Base-by-base conservation (phyloP, 495 filamentous ascomycete species). In the Xylaria bambusicola region DNA sequence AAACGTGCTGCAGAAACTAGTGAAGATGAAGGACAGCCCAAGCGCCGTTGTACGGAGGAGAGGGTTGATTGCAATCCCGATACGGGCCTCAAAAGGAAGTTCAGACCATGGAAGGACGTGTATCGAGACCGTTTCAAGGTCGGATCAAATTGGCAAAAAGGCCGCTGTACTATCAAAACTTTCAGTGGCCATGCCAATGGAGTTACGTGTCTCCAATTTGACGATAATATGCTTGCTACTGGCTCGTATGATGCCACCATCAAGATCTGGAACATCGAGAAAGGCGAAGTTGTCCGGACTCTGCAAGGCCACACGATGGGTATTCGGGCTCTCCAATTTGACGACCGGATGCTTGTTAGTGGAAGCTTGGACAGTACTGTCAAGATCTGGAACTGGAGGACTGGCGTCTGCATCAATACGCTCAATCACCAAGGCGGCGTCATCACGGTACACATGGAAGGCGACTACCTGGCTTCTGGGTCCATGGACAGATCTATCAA, bases 331-430 rank as follows among this genome's bases (percentile, higher is more conserved):
- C 82, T 99, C 18, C 92, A 96, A 70, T 97, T 97, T 68, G 93
- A 98, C 65, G 90, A 97, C 49, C 88, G 82, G 50, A 93, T 93
- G 71, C 80, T 97, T 49, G 92, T 96, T 68, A 93, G 88, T 36
- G 92, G 90, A 21, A 87, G 86, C 62, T 73, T 96, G 48, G 92
- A 97, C 36, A 51, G 73, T 21, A 95, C 84, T 17, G 74, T 99
- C 55, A 90, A 89, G 69, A 84, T 98, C 27, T 99, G 94, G 95
- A 96, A 98, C 64, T 98, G 93, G 92, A 82, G 88, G 40, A 97
- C 92, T 0, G 94, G 94, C 42, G 85, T 90, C 65, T 95, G 90
- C 67, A 81, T 97, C 42, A 89, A 88, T 13, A 96, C 86, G 1
- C 86, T 92, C 35, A 81, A 80, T 4, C 94, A 98, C 67, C 83